Evolutionary conservation across 2,329 filamentous ascomycete genomes (phyloP).

Genomic region (Fusarium pininemorale): DNA sequence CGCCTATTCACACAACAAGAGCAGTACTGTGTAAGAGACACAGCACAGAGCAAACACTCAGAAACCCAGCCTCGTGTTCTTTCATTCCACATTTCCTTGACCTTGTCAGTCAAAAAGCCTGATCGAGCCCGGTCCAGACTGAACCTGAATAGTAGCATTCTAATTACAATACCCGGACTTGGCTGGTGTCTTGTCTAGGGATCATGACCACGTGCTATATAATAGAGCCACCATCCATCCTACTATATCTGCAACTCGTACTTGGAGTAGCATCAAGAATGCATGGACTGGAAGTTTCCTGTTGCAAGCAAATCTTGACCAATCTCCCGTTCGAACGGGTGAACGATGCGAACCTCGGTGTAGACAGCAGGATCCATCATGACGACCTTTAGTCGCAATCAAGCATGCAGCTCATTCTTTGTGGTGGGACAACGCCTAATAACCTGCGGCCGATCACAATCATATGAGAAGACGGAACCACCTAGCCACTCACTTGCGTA

Average conservation of each 20-base stretch:
- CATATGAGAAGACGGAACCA: conserved; percentile 6
- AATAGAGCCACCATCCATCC: conserved; percentile 1
- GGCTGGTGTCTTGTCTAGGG: conserved; percentile 14
- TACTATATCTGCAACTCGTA: conserved; percentile 9
- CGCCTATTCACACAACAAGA: not conserved
- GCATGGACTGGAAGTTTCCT: not conserved
- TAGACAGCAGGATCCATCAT: conserved; percentile 1
- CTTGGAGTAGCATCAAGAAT: conserved; percentile 3
- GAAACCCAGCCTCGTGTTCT: conserved; percentile 6
- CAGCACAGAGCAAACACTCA: not conserved
- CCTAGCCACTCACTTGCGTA: not conserved
- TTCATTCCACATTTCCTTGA: not conserved
- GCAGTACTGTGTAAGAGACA: not conserved
- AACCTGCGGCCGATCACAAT: conserved; percentile 30
- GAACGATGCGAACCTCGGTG: conserved; percentile 5
- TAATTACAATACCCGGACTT: conserved; percentile 17
- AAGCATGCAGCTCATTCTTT: not conserved
- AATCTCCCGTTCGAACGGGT: not conserved
- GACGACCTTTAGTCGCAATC: not conserved
- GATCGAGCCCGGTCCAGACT: not conserved
- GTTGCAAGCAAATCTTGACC: not conserved
- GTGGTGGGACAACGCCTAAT: conserved; percentile 1
- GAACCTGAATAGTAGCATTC: conserved; percentile 16
- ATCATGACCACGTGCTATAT: conserved; percentile 19
- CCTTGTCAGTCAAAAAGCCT: not conserved